phyloP scores from a whole-genome alignment of 2,329 filamentous ascomycete species.

The Blastomyces emzantsi region DNA sequence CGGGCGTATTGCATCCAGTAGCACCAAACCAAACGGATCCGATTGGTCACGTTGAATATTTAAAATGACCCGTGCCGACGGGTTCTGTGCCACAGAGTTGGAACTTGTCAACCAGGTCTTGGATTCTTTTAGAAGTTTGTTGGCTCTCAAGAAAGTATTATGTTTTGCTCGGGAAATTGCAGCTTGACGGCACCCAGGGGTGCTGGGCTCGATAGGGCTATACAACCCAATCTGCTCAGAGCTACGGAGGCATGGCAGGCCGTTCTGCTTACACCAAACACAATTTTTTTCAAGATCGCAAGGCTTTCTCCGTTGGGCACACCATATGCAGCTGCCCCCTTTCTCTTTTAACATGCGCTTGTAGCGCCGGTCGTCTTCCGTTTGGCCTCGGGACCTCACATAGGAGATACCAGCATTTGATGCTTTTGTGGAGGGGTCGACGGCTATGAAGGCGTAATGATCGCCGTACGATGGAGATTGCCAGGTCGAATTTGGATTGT shows the following conservation, averaged over 20 bases:
- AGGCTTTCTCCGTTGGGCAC: constrained; percentile 23
- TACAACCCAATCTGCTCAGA: constrained; percentile 17
- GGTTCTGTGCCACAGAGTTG: constrained; percentile 1
- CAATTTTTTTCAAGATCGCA: constrained; percentile 21
- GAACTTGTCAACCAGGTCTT: not conserved
- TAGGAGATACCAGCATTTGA: not conserved
- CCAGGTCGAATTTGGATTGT: not conserved
- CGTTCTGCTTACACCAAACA: constrained; percentile 15
- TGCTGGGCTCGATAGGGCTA: not conserved
- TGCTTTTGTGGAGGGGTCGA: not conserved
- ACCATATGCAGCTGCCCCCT: constrained; percentile 26
- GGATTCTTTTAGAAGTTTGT: constrained; percentile 9
- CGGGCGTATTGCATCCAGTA: constrained; percentile 9
- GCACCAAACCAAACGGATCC: constrained; percentile 9
- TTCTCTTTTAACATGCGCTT: constrained; percentile 17
- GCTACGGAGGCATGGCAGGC: constrained; percentile 20
- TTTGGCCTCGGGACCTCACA: not conserved
- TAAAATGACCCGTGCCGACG: constrained; percentile 11
- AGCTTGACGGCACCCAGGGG: not conserved
- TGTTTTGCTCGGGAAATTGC: constrained; percentile 7
- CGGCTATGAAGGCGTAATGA: not conserved
- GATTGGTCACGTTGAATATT: constrained; percentile 13
- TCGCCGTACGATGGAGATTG: not conserved
- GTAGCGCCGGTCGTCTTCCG: constrained; percentile 15
- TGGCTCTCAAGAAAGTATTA: constrained; percentile 11